Evolutionary conservation across 1,139 yeast species (phyloP), one percentile per base, ranked within the genome.

Genomic region (Taphrina deformans): DNA sequence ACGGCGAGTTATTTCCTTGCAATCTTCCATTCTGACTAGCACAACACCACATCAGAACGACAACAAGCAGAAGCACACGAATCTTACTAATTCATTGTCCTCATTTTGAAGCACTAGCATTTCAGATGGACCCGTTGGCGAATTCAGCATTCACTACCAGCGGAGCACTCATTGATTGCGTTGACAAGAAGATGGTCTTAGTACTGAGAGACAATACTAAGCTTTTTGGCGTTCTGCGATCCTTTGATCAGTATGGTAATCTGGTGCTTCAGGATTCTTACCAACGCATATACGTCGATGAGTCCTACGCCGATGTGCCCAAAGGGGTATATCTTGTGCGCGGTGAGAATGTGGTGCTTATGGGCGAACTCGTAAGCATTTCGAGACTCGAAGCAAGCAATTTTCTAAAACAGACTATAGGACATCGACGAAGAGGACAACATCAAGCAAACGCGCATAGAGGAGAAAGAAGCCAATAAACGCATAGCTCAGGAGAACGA

Each of bases 261-360:
- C 80, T 93, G 73, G 96, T 93, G 50, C 80, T 93, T 69, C 98
- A 95, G 76, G 96, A 92, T 74, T 86, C 97, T 16, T 79, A 86
- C 59, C 98, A 95, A 75, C 84, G 97, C 75, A 85, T 93, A 72
- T 91, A 88, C 75, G 78, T 87, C 69, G 76, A 80, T 63, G 75
- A 81, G 72, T 72, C 80, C 71, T 93, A 85, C 74, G 96, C 89
- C 5, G 97, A 93, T 75, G 80, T 79, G 27, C 82, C 82, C 67
- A 82, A 90, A 65, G 96, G 96, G 1, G 90, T 90, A 61, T 88
- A 87, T 73, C 84, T 95, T 80, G 88, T 95, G 45, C 88, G 99
- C 77, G 99, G 99, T 69, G 99, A 93, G 76, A 93, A 93, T 73
- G 96, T 93, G 16, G 96, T 92, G n/a, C 84, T 92, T 85, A 77